phyloP scores from a whole-genome alignment of 768 basidiomycete genomes.

The Epithele typhae region DNA sequence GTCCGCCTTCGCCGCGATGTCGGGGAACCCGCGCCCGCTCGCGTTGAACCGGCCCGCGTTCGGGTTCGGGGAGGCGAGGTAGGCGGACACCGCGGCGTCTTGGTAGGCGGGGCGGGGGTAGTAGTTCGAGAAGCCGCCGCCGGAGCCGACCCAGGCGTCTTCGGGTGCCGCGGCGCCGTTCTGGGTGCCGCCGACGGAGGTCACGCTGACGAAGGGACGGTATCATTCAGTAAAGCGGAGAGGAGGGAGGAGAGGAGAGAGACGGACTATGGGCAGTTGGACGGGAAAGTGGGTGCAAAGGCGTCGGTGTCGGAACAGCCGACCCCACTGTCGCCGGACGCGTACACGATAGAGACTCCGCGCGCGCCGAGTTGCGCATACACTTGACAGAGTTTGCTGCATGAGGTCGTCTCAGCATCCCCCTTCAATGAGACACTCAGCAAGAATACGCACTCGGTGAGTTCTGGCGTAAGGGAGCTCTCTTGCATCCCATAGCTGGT shows the following conservation, averaged over 20 bases:
- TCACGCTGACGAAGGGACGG: slow-evolving; percentile 20
- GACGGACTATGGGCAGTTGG: slow-evolving; percentile 30
- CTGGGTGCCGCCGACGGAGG: slow-evolving; percentile 32
- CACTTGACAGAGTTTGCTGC: slow-evolving; percentile 29
- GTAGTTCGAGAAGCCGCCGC: slow-evolving; percentile 33
- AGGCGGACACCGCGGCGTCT: slow-evolving; percentile 30
- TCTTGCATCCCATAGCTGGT: slow-evolving; percentile 42
- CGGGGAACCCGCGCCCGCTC: slow-evolving; percentile 42
- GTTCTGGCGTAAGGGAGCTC: slow-evolving; percentile 37
- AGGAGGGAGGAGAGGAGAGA: neutral
- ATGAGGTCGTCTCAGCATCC: slow-evolving; percentile 26
- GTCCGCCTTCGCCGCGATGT: slow-evolving; percentile 37
- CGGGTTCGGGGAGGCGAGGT: slow-evolving; percentile 24
- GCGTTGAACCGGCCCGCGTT: slow-evolving; percentile 27
- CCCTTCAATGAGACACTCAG: slow-evolving; percentile 38
- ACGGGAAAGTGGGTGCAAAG: slow-evolving; percentile 33
- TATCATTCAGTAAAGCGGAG: neutral
- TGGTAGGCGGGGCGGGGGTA: slow-evolving; percentile 34
- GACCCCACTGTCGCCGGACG: slow-evolving; percentile 35
- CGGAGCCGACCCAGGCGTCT: slow-evolving; percentile 26
- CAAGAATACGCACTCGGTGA: slow-evolving; percentile 36
- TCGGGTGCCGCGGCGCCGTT: slow-evolving; percentile 30
- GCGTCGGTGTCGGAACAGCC: slow-evolving; percentile 20
- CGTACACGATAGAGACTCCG: slow-evolving; percentile 31
- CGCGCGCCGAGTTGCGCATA: slow-evolving; percentile 32